Base-by-base conservation (phyloP, 2,329 filamentous ascomycete genomes). In the Teratosphaeria zuluensis region DNA sequence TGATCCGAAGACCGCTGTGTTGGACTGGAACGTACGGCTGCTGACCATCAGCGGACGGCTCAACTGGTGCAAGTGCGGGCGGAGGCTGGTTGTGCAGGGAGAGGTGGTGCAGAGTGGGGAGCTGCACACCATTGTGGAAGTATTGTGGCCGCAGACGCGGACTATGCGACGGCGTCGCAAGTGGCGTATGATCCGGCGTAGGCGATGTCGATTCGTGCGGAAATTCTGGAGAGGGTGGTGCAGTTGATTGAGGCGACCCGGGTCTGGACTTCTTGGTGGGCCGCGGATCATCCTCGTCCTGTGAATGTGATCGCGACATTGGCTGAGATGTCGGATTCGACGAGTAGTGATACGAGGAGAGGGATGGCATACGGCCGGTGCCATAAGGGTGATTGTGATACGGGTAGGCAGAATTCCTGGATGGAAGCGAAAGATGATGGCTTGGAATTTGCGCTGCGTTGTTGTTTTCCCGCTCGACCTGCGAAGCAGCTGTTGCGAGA, bases 171-270 rank as follows among this genome's bases (percentile, higher is more conserved):
- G 92, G 92, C 4, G 92, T 99, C 31, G 92, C 92, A 58, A 97
- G 85, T n/a, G 92, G 92, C n/a, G 94, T 97, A 78, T 96, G 92
- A 70, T 97, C 92, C 11, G 92, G 94, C 1, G 92, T 99, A 4
- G 92, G 94, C 9, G 92, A 97, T 53, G 92, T 82, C 11, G 92
- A 96, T 74, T 96, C 91, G 76, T 96, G 91, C 1, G 92, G 96
- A 74, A 96, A 96, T 3, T 92, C 96, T 30, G 92, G 92, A 33
- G 92, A 97, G 30, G 92, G 95, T 21, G 94, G 94, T 54, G 92
- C 92, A 1, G 92, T 97, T 8, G 92, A 96, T 76, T 95, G 90
- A 56, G 92, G 94, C 38, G 92, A 96, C 73, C 92, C 94, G 51
- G 94, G 92, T 66, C 92, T 81, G 61, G 92, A 97, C 63, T 91